These are phyloP conservation scores for Typha latifolia DNA, from an alignment of 176 grass and related monocot genomes.

Conservation along the genomic window DNA sequence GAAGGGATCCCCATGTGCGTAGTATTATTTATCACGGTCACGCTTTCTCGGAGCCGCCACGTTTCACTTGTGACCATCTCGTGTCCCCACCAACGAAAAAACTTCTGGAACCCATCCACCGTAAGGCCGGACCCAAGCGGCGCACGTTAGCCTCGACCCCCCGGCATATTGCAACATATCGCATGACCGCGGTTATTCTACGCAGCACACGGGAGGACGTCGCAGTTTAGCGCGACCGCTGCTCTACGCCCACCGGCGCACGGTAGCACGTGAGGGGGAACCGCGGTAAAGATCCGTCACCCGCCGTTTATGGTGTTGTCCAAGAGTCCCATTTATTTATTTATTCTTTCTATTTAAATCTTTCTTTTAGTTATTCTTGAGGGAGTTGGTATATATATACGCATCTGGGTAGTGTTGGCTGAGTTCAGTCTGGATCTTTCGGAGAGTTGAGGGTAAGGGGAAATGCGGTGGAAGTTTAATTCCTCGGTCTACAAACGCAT, in stretches of 20 bases:
- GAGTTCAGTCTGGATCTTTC: neutral
- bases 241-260: too few relatives aligned
- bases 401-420: neutral
- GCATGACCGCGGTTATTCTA: too few relatives aligned
- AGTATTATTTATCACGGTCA: too few relatives aligned
- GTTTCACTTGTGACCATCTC: too few relatives aligned
- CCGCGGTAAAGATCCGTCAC: neutral
- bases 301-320: neutral
- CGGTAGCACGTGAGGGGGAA: neutral
- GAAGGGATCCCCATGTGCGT: too few relatives aligned
- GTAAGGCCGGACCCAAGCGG: neutral
- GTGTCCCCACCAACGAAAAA: too few relatives aligned
- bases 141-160: neutral
- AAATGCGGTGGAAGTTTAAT: constrained; percentile 81
- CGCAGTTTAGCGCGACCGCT: too few relatives aligned
- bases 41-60: too few relatives aligned
- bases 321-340: too few relatives aligned
- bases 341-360: too few relatives aligned
- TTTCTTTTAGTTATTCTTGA: neutral
- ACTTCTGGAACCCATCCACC: too few relatives aligned
- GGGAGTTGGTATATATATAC: neutral
- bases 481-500: constrained; percentile 79
- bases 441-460: neutral
- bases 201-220: too few relatives aligned
- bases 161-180: neutral